These are phyloP conservation scores for Alternaria sp. DNA, from an alignment of 2,329 filamentous ascomycete genomes.

Conservation along the genomic window DNA sequence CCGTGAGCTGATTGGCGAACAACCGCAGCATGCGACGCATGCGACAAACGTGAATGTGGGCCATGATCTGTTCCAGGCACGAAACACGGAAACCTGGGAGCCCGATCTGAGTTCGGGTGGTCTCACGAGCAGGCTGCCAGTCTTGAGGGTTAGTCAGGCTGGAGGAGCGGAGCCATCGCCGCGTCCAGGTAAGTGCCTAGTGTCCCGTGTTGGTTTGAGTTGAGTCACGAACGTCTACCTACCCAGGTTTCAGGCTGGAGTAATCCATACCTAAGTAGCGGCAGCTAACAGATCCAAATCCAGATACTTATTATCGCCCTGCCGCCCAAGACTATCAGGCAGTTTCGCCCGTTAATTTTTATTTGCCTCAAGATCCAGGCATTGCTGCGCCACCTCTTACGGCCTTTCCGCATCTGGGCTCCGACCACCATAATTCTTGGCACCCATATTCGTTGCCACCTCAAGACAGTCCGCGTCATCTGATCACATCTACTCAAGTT, in stretches of 20 bases:
- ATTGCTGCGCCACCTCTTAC: constrained; percentile 37
- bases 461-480: constrained; percentile 47
- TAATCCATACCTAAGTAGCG: constrained; percentile 14
- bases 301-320: constrained; percentile 43
- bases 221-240: constrained; percentile 36
- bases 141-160: constrained; percentile 25
- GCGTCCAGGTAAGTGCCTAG: constrained; percentile 32
- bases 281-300: constrained; percentile 29
- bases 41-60: constrained; percentile 29
- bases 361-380: constrained; percentile 41
- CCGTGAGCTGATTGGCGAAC: constrained; percentile 39
- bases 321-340: constrained; percentile 35
- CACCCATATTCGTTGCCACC: constrained; percentile 29
- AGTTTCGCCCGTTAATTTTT: constrained; percentile 33
- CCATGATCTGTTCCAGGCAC: constrained; percentile 39
- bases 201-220: constrained; percentile 29
- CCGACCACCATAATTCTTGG: constrained; percentile 39
- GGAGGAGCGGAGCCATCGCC: constrained; percentile 26
- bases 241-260: constrained; percentile 41
- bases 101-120: constrained; percentile 29
- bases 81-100: constrained; percentile 41
- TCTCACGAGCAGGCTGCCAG: constrained; percentile 30
- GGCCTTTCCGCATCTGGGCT: constrained; percentile 43
- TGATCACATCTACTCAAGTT: constrained; percentile 34
- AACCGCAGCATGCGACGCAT: constrained; percentile 39